These are phyloP conservation scores for Zymoseptoria brevis DNA, from an alignment of 2,329 filamentous ascomycete species.

Conservation along the genomic window DNA sequence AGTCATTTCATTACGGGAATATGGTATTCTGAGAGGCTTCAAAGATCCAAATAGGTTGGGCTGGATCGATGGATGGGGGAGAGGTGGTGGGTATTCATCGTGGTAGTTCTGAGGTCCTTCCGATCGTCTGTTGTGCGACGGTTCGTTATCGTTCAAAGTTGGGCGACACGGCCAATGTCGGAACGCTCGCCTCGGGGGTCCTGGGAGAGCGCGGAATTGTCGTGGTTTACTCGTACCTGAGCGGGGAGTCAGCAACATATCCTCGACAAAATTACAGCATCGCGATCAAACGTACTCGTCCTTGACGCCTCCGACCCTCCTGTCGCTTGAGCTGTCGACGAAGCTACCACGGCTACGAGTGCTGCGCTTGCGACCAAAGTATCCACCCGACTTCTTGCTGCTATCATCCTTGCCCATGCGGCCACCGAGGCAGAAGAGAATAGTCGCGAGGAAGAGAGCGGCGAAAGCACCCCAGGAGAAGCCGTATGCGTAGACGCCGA, in stretches of 20 bases:
- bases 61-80: not conserved
- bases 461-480: conserved; percentile 69
- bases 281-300: conserved; percentile 54
- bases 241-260: not conserved
- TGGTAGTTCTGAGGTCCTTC: no score
- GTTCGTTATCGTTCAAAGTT: no score
- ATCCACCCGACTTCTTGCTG: conserved; percentile 28
- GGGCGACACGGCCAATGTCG: no score
- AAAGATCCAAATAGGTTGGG: not conserved
- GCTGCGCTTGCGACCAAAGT: conserved; percentile 45
- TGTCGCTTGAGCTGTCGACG: conserved; percentile 49
- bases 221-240: not conserved
- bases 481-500: conserved; percentile 64
- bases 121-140: no score
- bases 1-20: not conserved
- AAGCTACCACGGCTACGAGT: conserved; percentile 44
- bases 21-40: not conserved
- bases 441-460: conserved; percentile 55
- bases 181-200: no score
- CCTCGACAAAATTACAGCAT: not conserved
- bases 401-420: conserved; percentile 39
- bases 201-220: no score
- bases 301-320: conserved; percentile 54
- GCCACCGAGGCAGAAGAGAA: conserved; percentile 60
- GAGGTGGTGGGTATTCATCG: not conserved